A percentile compares a stretch with the other conserved stretches of the same genome.
These are phyloP conservation scores for Phytophthora capsici DNA, from an alignment of 352 stramenopile genomes.

Conservation along the genomic window DNA sequence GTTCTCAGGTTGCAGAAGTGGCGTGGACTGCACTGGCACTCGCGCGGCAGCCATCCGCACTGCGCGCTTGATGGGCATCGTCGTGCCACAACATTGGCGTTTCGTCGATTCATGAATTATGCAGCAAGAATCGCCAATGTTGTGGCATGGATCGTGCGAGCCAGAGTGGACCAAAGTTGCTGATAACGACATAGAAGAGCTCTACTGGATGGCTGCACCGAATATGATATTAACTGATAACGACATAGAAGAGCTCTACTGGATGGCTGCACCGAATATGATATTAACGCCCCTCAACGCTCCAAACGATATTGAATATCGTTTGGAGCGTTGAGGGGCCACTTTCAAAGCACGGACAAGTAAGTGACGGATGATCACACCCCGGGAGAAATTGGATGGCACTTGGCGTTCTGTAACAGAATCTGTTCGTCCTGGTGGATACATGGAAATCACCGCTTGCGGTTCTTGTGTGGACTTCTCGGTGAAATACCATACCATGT, in stretches of 20 bases:
- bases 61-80: constrained; percentile 16
- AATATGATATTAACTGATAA: no score
- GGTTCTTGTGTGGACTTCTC: no score
- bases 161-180: constrained; percentile 27
- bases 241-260: constrained; percentile 24
- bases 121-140: no score
- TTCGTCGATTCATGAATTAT: no score
- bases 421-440: constrained; percentile 3
- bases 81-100: background rate
- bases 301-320: constrained; percentile 16
- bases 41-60: constrained; percentile 24
- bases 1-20: constrained; percentile 1
- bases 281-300: no score
- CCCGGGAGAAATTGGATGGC: constrained; percentile 11
- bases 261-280: constrained; percentile 19
- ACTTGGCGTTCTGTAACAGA: background rate
- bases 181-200: constrained; percentile 28
- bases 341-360: constrained; percentile 3
- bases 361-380: constrained; percentile 7
- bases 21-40: constrained; percentile 20
- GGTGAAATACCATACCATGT: no score
- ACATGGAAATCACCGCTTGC: background rate
- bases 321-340: background rate
- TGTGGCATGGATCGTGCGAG: no score
- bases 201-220: constrained; percentile 11